Evolutionary conservation across 2,329 filamentous ascomycete species (phyloP).

Genomic region (Monosporascus sp.): DNA sequence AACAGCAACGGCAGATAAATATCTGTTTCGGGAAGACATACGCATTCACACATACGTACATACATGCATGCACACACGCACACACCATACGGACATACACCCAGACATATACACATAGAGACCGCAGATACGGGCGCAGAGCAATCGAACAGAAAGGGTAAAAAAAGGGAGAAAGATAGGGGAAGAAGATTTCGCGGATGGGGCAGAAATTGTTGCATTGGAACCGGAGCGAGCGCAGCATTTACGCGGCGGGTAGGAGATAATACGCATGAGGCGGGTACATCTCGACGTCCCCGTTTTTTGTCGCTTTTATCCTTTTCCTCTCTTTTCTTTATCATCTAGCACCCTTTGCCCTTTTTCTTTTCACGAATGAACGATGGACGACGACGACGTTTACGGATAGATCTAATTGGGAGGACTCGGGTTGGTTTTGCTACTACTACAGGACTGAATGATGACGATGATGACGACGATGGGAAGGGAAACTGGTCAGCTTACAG

Average conservation of each 20-base stretch:
- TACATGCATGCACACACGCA: not conserved
- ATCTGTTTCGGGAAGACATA: no score
- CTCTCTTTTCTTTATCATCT: constrained; percentile 1
- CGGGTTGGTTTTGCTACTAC: no score
- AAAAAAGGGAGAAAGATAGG: not conserved
- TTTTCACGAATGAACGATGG: no score
- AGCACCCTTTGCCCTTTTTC: no score
- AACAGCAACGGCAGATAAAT: no score
- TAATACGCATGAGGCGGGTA: not conserved
- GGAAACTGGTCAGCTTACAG: not conserved
- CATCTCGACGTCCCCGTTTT: constrained; percentile 3
- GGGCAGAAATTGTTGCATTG: not conserved
- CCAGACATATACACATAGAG: not conserved
- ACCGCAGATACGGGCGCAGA: not conserved
- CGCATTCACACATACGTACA: no score
- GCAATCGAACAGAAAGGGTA: not conserved
- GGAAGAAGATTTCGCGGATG: not conserved
- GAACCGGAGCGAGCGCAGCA: not conserved
- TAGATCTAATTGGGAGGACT: no score
- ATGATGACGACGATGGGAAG: not conserved
- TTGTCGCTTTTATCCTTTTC: constrained; percentile 10
- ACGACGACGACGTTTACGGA: no score
- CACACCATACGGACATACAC: not conserved
- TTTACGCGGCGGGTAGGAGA: not conserved
- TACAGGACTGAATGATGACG: not conserved